Percentiles rank a stretch among this genome's conserved stretches.
Evolutionary conservation across 73 alveolate genomes (phyloP).

Genomic region (Symbiodinium pilosum): DNA sequence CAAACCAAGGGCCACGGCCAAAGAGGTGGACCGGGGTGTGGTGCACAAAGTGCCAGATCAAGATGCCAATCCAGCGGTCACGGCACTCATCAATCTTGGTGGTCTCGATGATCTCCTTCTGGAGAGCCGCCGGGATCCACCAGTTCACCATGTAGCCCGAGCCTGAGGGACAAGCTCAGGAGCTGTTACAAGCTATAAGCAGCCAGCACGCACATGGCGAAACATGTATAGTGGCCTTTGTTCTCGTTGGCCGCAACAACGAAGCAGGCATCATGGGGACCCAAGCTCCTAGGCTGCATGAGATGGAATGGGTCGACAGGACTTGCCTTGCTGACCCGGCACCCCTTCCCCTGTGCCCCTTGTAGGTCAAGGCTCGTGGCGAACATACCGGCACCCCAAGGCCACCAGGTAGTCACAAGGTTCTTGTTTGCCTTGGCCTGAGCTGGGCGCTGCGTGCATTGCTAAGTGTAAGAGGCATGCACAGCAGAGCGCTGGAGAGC

Average conservation of each 20-base stretch:
- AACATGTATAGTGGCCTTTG: neutral
- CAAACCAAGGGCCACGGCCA: constrained; percentile 91
- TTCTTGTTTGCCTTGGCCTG: constrained; percentile 10
- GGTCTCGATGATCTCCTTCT: constrained; percentile 93
- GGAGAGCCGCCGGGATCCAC: constrained; percentile 91
- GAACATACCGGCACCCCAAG: constrained; percentile 95
- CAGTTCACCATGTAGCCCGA: constrained; percentile 92
- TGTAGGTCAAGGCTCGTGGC: constrained; percentile 42
- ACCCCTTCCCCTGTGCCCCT: neutral
- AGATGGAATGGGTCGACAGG: neutral
- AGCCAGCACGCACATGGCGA: too few relatives aligned
- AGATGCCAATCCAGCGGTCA: constrained; percentile 72
- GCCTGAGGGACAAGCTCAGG: neutral
- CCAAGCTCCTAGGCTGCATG: constrained; percentile 76
- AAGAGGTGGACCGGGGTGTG: constrained; percentile 91
- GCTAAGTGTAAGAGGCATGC: too few relatives aligned
- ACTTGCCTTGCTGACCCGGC: neutral
- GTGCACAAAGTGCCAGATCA: constrained; percentile 92
- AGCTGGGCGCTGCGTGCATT: too few relatives aligned
- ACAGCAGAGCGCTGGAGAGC: too few relatives aligned
- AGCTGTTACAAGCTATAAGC: too few relatives aligned
- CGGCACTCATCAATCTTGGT: constrained; percentile 83
- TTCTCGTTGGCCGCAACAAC: constrained; percentile 70
- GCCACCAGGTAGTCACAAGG: constrained; percentile 93
- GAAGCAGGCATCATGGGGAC: constrained; percentile 94